Evolutionary conservation across 805 yeast genomes (phyloP).

Genomic region (Metschnikowia continentalis): DNA sequence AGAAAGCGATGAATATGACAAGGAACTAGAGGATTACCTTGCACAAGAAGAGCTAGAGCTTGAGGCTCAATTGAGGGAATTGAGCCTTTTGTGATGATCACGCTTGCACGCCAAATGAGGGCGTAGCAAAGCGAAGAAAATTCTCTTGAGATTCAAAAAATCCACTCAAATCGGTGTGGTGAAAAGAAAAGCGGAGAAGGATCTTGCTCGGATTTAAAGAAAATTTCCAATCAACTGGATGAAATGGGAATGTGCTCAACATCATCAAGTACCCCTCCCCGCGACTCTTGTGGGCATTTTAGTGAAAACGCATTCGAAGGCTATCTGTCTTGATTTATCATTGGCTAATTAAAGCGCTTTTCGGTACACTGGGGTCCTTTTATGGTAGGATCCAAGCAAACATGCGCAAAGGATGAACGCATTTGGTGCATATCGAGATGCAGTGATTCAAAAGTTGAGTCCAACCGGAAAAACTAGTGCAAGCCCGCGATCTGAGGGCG

Average conservation of each 20-base stretch:
- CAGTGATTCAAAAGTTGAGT: background rate
- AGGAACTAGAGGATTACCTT: constrained; percentile 15
- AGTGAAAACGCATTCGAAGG: background rate
- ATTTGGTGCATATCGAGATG: background rate
- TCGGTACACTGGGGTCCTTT: background rate
- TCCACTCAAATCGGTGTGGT: too few species aligned
- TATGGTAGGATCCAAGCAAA: background rate
- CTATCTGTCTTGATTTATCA: background rate
- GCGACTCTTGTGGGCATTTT: background rate
- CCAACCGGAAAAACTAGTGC: background rate
- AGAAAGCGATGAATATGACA: constrained; percentile 3
- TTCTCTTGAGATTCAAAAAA: too few species aligned
- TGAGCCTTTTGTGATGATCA: constrained; percentile 4
- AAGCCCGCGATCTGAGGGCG: background rate
- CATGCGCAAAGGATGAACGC: background rate
- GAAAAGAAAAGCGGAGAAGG: background rate
- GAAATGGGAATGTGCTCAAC: background rate
- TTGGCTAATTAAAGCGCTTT: background rate
- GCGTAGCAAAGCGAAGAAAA: too few species aligned
- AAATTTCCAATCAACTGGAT: background rate
- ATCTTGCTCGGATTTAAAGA: background rate
- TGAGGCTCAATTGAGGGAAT: constrained; percentile 15
- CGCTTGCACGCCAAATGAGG: background rate
- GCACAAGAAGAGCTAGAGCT: constrained; percentile 17
- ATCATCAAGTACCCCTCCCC: background rate